A percentile compares a stretch with the other conserved stretches of the same genome.
Evolutionary conservation across 164 flowering plant genomes (phyloP).

Genomic region (Macadamia tetraphylla): DNA sequence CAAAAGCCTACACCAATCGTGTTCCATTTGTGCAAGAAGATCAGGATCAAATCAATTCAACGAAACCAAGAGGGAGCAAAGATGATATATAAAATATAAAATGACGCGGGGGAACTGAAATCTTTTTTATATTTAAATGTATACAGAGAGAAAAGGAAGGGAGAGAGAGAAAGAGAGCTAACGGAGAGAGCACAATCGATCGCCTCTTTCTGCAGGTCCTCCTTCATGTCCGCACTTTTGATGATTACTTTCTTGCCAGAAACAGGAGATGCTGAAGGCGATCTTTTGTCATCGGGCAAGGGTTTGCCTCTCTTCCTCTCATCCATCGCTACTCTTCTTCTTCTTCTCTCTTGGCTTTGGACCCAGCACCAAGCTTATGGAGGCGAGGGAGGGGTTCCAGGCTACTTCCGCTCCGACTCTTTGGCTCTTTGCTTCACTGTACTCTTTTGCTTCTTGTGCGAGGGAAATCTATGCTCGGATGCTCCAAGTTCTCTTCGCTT

Average conservation of each 20-base stretch:
- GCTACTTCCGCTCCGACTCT: too few relatives aligned
- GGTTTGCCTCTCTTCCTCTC: neutral
- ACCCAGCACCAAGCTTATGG: too few relatives aligned
- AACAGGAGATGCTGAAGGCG: slow-evolving; percentile 16
- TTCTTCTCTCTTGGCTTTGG: too few relatives aligned
- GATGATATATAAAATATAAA: neutral
- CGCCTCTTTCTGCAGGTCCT: slow-evolving; percentile 88
- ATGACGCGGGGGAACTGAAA: too few relatives aligned
- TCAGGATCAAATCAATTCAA: neutral
- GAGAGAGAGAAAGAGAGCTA: slow-evolving; percentile 1
- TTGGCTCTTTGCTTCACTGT: too few relatives aligned
- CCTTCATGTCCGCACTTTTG: slow-evolving; percentile 94
- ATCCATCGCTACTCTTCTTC: neutral
- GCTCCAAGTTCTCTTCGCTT: too few relatives aligned
- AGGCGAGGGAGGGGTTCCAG: too few relatives aligned
- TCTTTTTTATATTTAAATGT: neutral
- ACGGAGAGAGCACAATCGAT: slow-evolving; percentile 74
- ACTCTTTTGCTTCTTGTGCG: too few relatives aligned
- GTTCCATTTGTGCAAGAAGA: neutral
- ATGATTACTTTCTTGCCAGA: slow-evolving; percentile 51
- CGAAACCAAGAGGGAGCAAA: neutral
- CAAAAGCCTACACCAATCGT: slow-evolving; percentile 58
- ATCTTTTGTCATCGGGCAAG: slow-evolving; percentile 39
- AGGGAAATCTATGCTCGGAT: too few relatives aligned
- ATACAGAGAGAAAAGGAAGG: neutral